Evolutionary conservation across 192 early-diverging fungal species (phyloP), one percentile per base, ranked within the genome.

Genomic region (Spizellomyces punctatus): DNA sequence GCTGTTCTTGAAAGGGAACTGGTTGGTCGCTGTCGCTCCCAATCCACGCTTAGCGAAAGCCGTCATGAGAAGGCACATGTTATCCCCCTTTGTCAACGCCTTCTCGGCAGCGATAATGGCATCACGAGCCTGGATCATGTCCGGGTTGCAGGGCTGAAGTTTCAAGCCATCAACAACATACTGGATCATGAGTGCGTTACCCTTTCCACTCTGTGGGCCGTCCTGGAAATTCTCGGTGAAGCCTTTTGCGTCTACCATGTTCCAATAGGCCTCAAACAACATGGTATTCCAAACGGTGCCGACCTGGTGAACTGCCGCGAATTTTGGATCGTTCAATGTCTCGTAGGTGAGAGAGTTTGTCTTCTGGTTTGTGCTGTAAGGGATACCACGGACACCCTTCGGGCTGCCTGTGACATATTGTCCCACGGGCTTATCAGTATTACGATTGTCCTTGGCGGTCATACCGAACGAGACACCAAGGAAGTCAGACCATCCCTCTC

Each of bases 21-120:
- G 27, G n/a, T 1, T 59, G 43, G 16, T 52, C 46, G 69, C 69
- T 8, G 6, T 16, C 10, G 66, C 10, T 41, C 90, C 90, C 52
- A 91, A 75, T 0, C 90, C 90, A 22, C 90, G 81, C 74, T 87
- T 90, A 52, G 88, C 82, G 77, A 91, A 91, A 2, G 80, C 90
- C 8, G 58, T 74, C 83, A 80, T 85, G 19, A 91, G 36, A 19
- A 57, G 63, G 74, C 90, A 91, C 41, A 71, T 21, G 76, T 88
- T 79, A 41, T 69, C 71, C 17, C 86, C 86, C 64, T 79, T 78
- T 19, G 76, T 80, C 46, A 86, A 59, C 43, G 65, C 75, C 10
- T 63, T 36, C 49, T 91, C 88, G 14, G 89, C 89, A 27, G 77
- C 78, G 16, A 89, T 46, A 71, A 91, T 85, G 36, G 88, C 89